Evolutionary conservation across 78 protist genomes (phyloP).

Genomic region (Speleostelium caveatum): DNA sequence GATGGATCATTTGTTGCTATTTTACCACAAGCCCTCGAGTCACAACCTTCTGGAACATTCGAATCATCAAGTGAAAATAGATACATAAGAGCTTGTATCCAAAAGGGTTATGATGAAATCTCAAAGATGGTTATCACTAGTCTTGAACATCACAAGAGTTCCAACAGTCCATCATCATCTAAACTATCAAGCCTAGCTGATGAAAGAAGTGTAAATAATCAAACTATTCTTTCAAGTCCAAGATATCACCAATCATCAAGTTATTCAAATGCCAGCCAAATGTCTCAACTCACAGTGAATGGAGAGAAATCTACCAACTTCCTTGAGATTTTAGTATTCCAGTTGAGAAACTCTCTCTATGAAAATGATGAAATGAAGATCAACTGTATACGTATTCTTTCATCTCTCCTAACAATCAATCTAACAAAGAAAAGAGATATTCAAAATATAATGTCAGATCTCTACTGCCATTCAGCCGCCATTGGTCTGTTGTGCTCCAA

Average conservation of each 20-base stretch:
- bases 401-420: neutral
- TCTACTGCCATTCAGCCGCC: constrained; percentile 60
- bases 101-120: constrained; percentile 11
- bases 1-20: neutral
- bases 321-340: constrained; percentile 69
- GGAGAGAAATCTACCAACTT: neutral
- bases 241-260: neutral
- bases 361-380: constrained; percentile 50
- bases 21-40: neutral
- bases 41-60: neutral
- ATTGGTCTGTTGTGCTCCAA: constrained; percentile 47
- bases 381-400: constrained; percentile 42
- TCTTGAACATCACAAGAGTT: neutral
- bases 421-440: constrained; percentile 2
- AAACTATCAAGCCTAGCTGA: neutral
- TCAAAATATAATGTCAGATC: constrained; percentile 51
- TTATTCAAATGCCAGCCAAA: neutral
- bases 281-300: neutral
- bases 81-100: neutral
- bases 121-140: neutral
- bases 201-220: neutral
- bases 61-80: neutral
- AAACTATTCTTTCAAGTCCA: neutral
- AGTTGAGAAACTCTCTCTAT: constrained; percentile 45
- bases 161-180: neutral